Percentiles rank a stretch among this genome's conserved stretches.
phyloP scores from a whole-genome alignment of 306 rosid species.

The Pyrus bretschneideri region DNA sequence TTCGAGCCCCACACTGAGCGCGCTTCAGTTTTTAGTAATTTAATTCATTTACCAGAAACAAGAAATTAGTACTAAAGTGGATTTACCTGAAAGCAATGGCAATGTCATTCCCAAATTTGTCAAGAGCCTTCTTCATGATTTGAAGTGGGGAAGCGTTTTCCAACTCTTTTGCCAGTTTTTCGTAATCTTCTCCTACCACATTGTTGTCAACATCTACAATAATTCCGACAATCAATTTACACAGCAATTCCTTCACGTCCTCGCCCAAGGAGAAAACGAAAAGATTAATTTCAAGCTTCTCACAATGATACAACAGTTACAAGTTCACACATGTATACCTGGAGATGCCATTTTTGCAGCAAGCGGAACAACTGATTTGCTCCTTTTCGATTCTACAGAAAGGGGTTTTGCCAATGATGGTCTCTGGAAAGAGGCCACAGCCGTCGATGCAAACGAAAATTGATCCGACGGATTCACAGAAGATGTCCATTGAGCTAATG shows the following conservation, averaged over 20 bases:
- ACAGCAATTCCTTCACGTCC: too few species aligned
- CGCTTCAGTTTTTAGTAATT: not conserved
- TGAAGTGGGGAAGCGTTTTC: conserved; percentile 69
- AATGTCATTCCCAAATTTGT: conserved; percentile 60
- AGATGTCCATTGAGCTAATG: not conserved
- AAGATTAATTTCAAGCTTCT: not conserved
- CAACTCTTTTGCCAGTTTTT: conserved; percentile 43
- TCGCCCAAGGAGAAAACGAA: too few species aligned
- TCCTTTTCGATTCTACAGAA: conserved; percentile 24
- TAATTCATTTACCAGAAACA: too few species aligned
- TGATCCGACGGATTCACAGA: conserved; percentile 2
- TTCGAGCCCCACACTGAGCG: too few species aligned
- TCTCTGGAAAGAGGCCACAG: conserved; percentile 19
- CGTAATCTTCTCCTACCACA: conserved; percentile 37
- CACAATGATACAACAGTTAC: too few species aligned
- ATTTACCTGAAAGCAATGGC: conserved; percentile 84
- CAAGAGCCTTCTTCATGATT: conserved; percentile 66
- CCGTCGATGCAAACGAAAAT: conserved; percentile 3
- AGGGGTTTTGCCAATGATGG: conserved; percentile 22
- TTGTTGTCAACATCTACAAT: conserved; percentile 54
- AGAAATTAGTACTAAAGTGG: not conserved
- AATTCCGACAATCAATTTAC: not conserved
- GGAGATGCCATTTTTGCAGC: conserved; percentile 26
- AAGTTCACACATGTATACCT: conserved; percentile 13
- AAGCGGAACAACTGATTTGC: conserved; percentile 19